Evolutionary conservation across 2,329 filamentous ascomycete genomes (phyloP).

Genomic region (Colletotrichum orchidophilum): DNA sequence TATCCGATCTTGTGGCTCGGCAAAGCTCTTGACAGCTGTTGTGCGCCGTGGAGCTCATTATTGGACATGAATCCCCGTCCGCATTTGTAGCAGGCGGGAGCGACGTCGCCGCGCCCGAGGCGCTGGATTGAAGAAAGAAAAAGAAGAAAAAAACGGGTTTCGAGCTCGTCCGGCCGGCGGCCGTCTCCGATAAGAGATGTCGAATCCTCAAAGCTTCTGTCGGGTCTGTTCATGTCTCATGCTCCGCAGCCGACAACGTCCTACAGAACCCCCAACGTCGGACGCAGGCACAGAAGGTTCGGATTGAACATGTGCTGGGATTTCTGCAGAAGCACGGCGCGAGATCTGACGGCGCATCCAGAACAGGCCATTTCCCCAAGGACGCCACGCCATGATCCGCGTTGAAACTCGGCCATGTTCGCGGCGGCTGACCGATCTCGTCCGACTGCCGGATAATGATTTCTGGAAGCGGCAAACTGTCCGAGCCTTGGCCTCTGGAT

Average conservation of each 20-base stretch:
- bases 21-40: conserved; percentile 10
- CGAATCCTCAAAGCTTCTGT: not conserved
- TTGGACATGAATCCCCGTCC: not conserved
- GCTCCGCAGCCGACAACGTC: not conserved
- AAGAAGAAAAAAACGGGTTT: not conserved
- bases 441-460: conserved; percentile 21
- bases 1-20: conserved; percentile 7
- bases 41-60: conserved; percentile 1
- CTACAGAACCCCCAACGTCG: not conserved
- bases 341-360: conserved; percentile 21
- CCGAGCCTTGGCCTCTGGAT: conserved; percentile 6
- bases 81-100: not conserved
- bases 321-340: not conserved
- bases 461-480: conserved; percentile 18
- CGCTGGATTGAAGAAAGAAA: not conserved
- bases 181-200: not conserved
- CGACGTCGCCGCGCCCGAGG: not conserved
- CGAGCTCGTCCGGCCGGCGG: not conserved
- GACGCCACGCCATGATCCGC: conserved; percentile 22
- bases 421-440: conserved; percentile 20
- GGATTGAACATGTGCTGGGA: not conserved
- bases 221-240: not conserved
- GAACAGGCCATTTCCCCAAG: conserved; percentile 25
- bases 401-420: not conserved
- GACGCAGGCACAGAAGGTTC: not conserved